These are phyloP conservation scores for Penicillium griseofulvum DNA, from an alignment of 2,329 filamentous ascomycete species.

Conservation along the genomic window DNA sequence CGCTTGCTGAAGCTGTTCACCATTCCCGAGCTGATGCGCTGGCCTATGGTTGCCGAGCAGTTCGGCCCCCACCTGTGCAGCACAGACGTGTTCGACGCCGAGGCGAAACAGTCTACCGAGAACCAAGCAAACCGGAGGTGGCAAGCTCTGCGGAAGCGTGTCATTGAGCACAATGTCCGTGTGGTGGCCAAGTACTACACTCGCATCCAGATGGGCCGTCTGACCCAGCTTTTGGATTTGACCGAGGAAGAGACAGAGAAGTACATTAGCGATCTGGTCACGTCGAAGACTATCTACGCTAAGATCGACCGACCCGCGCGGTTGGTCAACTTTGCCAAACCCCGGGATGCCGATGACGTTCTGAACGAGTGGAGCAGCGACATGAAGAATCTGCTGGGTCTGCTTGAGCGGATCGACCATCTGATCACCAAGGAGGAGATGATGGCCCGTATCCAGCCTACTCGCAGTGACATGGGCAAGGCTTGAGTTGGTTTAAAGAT, in stretches of 20 bases:
- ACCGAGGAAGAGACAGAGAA: conserved; percentile 96
- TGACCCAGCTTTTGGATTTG: conserved; percentile 87
- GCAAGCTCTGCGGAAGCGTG: conserved; percentile 93
- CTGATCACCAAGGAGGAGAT: conserved; percentile 99
- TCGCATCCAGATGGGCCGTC: conserved; percentile 84
- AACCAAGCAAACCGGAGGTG: conserved; percentile 81
- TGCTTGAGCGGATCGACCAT: conserved; percentile 90
- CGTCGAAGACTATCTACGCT: conserved; percentile 95
- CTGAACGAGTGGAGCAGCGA: conserved; percentile 98
- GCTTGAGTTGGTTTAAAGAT: conserved; percentile 24
- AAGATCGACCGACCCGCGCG: conserved; percentile 94
- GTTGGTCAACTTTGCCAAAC: conserved; percentile 91
- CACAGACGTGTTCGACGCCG: conserved; percentile 83
- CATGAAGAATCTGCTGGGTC: conserved; percentile 87
- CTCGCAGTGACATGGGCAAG: conserved; percentile 39
- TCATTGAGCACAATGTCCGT: conserved; percentile 98
- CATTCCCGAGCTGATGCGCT: conserved; percentile 94
- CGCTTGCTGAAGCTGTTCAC: conserved; percentile 93
- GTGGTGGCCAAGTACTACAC: conserved; percentile 99
- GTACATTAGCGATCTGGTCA: conserved; percentile 96
- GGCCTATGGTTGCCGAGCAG: conserved; percentile 85
- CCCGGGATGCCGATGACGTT: conserved; percentile 89
- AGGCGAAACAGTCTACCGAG: conserved; percentile 63
- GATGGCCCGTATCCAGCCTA: conserved; percentile 93
- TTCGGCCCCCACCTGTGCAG: conserved; percentile 84